These are phyloP conservation scores for Sugiyamaella sp. DNA, from an alignment of 1,139 yeast genomes.

Conservation along the genomic window DNA sequence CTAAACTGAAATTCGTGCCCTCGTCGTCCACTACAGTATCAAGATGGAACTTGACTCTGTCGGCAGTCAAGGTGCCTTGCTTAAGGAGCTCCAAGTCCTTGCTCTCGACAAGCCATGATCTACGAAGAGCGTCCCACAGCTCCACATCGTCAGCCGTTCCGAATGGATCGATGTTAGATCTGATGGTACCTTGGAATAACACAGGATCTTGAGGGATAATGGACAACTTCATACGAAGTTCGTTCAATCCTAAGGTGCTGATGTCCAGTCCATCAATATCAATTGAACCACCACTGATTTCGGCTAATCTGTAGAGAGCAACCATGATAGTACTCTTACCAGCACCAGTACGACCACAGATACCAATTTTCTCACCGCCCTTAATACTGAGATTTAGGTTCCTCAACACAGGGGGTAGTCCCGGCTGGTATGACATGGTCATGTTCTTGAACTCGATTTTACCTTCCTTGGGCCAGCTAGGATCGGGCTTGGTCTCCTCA, in stretches of 20 bases:
- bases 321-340: conserved; percentile 73
- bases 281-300: conserved; percentile 56
- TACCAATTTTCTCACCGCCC: conserved; percentile 66
- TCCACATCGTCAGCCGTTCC: conserved; percentile 53
- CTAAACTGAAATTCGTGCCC: conserved; percentile 74
- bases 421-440: conserved; percentile 70
- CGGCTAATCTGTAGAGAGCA: conserved; percentile 64
- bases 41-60: conserved; percentile 63
- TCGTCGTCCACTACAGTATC: conserved; percentile 75
- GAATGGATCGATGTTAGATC: conserved; percentile 72
- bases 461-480: conserved; percentile 66
- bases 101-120: conserved; percentile 60
- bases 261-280: conserved; percentile 64
- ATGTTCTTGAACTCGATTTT: conserved; percentile 61
- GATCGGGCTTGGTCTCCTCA: conserved; percentile 62
- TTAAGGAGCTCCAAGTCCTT: conserved; percentile 31
- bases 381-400: conserved; percentile 51
- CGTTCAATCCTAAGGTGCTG: conserved; percentile 56
- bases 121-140: conserved; percentile 60
- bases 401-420: conserved; percentile 72
- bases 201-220: conserved; percentile 85
- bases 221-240: conserved; percentile 61
- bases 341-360: conserved; percentile 82
- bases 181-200: conserved; percentile 64
- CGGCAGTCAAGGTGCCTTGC: conserved; percentile 45